Percentiles rank a stretch among this genome's conserved stretches.
These are phyloP conservation scores for Rhinocladiella mackenziei DNA, from an alignment of 2,329 filamentous ascomycete species.

Conservation along the genomic window DNA sequence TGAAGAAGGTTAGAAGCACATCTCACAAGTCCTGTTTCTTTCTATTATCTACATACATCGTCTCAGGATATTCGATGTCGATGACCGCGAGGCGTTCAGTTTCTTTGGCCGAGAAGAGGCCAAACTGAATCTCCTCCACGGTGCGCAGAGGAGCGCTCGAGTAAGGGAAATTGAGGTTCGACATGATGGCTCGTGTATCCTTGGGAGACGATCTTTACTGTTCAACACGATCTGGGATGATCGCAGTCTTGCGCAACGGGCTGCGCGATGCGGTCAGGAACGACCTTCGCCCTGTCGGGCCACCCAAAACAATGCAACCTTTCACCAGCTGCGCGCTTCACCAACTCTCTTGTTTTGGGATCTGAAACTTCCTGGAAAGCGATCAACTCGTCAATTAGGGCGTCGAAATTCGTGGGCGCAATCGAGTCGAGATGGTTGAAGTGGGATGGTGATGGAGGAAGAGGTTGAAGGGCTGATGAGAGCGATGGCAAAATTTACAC, in stretches of 20 bases:
- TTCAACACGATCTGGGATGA: constrained; percentile 21
- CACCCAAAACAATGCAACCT: constrained; percentile 26
- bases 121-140: constrained; percentile 98
- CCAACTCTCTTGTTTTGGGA: constrained; percentile 20
- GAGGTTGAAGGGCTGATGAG: constrained; percentile 18
- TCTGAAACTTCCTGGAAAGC: constrained; percentile 24
- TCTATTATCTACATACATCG: constrained; percentile 58
- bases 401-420: constrained; percentile 21
- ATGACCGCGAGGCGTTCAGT: constrained; percentile 98
- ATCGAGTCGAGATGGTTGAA: constrained; percentile 24
- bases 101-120: constrained; percentile 93
- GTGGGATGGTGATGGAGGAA: constrained; percentile 18
- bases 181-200: constrained; percentile 60
- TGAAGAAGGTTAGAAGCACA: constrained; percentile 28
- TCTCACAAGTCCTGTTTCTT: constrained; percentile 14
- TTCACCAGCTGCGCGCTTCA: constrained; percentile 25
- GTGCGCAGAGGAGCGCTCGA: constrained; percentile 95
- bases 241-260: constrained; percentile 23
- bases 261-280: constrained; percentile 25
- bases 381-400: constrained; percentile 21
- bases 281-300: constrained; percentile 29
- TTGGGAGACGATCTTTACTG: constrained; percentile 24
- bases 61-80: constrained; percentile 97
- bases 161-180: constrained; percentile 85
- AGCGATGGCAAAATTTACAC: constrained; percentile 14